phyloP scores from a whole-genome alignment of 164 flowering plant genomes.

The Chloranthus sessilifolius region DNA sequence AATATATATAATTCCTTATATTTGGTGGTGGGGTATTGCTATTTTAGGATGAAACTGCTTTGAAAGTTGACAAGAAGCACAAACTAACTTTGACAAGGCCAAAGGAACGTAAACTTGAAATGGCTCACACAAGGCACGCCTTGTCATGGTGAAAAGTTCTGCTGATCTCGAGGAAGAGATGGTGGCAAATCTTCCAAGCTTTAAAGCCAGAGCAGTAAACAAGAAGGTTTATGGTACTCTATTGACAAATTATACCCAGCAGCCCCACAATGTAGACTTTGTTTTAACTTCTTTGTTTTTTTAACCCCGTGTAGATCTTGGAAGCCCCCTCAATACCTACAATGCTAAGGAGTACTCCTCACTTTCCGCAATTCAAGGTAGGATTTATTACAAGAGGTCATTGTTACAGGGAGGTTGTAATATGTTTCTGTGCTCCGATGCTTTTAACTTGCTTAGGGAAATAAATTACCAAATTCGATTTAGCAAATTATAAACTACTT shows the following conservation, averaged over 20 bases:
- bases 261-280: not conserved
- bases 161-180: constrained; percentile 94
- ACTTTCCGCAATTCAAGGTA: constrained; percentile 81
- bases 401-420: no score
- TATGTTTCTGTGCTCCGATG: no score
- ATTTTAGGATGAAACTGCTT: constrained; percentile 35
- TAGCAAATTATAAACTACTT: no score
- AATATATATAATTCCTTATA: not conserved
- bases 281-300: not conserved
- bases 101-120: constrained; percentile 79
- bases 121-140: constrained; percentile 66
- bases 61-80: constrained; percentile 38
- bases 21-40: no score
- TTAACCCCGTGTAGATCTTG: constrained; percentile 41
- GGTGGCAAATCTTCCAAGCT: constrained; percentile 93
- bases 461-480: no score
- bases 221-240: no score
- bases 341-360: constrained; percentile 68
- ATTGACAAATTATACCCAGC: no score
- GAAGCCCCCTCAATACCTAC: constrained; percentile 71
- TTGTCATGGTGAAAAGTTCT: constrained; percentile 60
- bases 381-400: no score
- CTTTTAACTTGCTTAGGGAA: no score
- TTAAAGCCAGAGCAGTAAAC: constrained; percentile 91
- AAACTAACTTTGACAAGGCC: constrained; percentile 80